Evolutionary conservation across 2,329 filamentous ascomycete species (phyloP), one percentile per base, ranked within the genome.

Genomic region (Neurospora sp.): DNA sequence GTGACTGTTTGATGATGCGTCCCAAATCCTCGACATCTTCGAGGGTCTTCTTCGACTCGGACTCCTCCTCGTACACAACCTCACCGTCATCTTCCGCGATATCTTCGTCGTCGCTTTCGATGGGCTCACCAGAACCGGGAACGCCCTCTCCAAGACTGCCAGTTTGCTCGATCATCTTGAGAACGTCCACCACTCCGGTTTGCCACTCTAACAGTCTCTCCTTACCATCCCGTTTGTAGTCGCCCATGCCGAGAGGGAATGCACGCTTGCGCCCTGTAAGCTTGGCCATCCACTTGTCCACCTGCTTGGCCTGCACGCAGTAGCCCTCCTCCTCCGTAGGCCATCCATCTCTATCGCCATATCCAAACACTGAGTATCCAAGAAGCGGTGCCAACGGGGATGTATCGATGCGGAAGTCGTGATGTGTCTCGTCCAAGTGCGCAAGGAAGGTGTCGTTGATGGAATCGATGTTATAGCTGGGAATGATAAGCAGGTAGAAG

Each of bases 241-340:
- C 93, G 2, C 91, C 93, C 85, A 95, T 90, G 4, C 96, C 96
- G 6, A 98, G 83, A 0, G 95, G 95, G 76, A 91, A 98, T 0
- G 93, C 94, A 77, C 94, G 86, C 81, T 95, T 97, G 72, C 91
- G 87, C 1, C 88, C 90, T 0, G 94, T 97, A 76, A 99, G 81
- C 78, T 93, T 96, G n/a, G 95, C 93, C 91, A 99, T 92, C 95
- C 96, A 98, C 78, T 89, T 93, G 78, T 99, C 95, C 3, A 96
- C 84, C 74, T 97, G 90, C 76, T 90, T 92, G 1, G 95, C 95
- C 78, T 98, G 95, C 72, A 92, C 93, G 78, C 95, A 97, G 81
- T 94, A 99, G 0, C 95, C 95, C 75, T 96, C 92, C 71, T 90
- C 88, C 80, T 97, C 93, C 0, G 91, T 92, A 0, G 93, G 92